Evolutionary conservation across 371 early-diverging fungal genomes (phyloP), one percentile per base, ranked within the genome.

Genomic region (Syncephalastrum sp.): DNA sequence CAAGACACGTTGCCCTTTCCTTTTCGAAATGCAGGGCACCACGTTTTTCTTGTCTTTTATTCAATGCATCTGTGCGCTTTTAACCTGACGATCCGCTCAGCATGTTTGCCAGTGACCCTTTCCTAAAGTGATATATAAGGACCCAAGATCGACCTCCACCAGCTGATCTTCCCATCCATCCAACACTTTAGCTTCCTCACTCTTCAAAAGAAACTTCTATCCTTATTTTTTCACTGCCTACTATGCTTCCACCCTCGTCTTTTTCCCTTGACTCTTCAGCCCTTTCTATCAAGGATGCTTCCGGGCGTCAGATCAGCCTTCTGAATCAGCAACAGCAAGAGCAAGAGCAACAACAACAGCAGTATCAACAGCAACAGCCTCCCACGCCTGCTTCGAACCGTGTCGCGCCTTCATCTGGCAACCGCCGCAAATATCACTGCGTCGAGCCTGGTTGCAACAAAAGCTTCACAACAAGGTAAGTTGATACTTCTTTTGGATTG

Each of bases 381-480:
- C 24, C 23, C 23, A 29, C 25, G 15, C 43, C 10, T 16, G 43
- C 47, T 42, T 54, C 45, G 29, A 47, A 21, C 47, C 41, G 44
- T 12, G 33, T 19, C 38, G 4, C 33, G 10, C n/a, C 25, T 47
- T 44, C 46, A 1, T 19, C 47, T 47, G 21, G 21, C 47, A 47
- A 21, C 14, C 47, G 70, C 52, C 70, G 75, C 56, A 79, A 78
- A 60, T 81, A 81, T 61, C 77, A 75, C 45, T 83, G 82, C 56
- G 56, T 54, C 19, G 70, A 63, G 43, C 80, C 75, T 24, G 79
- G 79, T 33, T 83, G 83, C 50, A 70, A 81, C 56, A 83, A 81
- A 60, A 72, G 80, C 54, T 83, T 83, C 60, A 81, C 81, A 12
- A 83, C 83, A 0, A 82, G 82, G 82, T 79, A 72, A 10, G 38